A percentile compares a stretch with the other conserved stretches of the same genome.
phyloP scores from a whole-genome alignment of 257 asterid species.

The Solanum sejunctum region DNA sequence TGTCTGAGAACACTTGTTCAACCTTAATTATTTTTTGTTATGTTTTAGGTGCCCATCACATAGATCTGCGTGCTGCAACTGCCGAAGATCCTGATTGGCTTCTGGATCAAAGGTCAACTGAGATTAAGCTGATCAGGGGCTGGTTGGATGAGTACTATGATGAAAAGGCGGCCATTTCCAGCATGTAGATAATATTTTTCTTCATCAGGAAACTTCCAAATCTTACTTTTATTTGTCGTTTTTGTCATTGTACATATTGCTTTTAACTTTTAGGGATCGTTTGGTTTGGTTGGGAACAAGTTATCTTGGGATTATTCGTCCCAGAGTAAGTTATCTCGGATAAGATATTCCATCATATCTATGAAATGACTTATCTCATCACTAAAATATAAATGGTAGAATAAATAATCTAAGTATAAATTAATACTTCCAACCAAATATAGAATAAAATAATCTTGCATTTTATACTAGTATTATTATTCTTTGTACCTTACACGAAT shows the following conservation, averaged over 20 bases:
- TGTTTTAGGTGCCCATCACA: constrained; percentile 77
- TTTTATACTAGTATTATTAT: too few species aligned
- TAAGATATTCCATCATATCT: too few species aligned
- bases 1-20: background rate
- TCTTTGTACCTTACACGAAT: too few species aligned
- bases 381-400: too few species aligned
- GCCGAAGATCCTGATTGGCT: constrained; percentile 79
- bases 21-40: background rate
- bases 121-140: constrained; percentile 40
- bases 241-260: background rate
- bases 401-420: too few species aligned
- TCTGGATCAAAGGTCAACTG: constrained; percentile 59
- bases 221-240: background rate
- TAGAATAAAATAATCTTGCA: too few species aligned
- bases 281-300: too few species aligned
- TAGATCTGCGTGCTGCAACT: constrained; percentile 73
- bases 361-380: too few species aligned
- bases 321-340: too few species aligned
- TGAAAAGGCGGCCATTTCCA: constrained; percentile 16
- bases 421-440: too few species aligned
- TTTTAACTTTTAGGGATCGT: background rate
- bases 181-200: constrained; percentile 10
- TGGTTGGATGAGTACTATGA: constrained; percentile 55
- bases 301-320: too few species aligned
- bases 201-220: background rate